A percentile compares a stretch with the other conserved stretches of the same genome.
Evolutionary conservation across 805 yeast species (phyloP).

Genomic region (Candida sakaeoensis): DNA sequence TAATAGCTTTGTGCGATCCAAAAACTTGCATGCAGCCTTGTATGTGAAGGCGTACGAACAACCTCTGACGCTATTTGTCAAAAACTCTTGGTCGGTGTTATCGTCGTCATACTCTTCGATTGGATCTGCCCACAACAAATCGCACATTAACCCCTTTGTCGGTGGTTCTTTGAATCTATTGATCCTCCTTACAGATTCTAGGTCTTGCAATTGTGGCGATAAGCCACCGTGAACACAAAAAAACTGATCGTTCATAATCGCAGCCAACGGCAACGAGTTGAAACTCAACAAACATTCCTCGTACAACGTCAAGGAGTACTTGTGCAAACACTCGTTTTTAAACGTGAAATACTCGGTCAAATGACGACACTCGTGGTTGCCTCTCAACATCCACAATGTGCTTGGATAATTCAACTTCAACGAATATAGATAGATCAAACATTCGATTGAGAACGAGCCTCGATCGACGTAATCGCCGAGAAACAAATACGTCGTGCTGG

Average conservation of each 20-base stretch:
- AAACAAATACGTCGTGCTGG: conserved; percentile 70
- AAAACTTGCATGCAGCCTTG: conserved; percentile 73
- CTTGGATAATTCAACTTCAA: conserved; percentile 72
- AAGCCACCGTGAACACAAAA: conserved; percentile 97
- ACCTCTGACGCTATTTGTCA: conserved; percentile 76
- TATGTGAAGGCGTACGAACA: conserved; percentile 90
- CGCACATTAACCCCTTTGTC: conserved; percentile 90
- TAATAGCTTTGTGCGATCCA: conserved; percentile 71
- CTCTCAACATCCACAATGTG: conserved; percentile 78
- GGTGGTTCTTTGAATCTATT: conserved; percentile 92
- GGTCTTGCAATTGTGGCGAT: conserved; percentile 73
- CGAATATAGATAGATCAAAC: conserved; percentile 70
- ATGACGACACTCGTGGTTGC: conserved; percentile 94
- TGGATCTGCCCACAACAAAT: conserved; percentile 95
- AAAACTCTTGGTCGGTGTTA: conserved; percentile 44
- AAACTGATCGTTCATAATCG: conserved; percentile 88
- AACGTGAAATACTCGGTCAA: conserved; percentile 92
- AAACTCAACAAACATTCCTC: conserved; percentile 74
- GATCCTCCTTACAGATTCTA: conserved; percentile 64
- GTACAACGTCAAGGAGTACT: conserved; percentile 64
- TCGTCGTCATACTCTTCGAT: conserved; percentile 70
- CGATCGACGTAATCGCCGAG: conserved; percentile 95
- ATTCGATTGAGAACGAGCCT: conserved; percentile 86
- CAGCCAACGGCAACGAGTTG: conserved; percentile 86
- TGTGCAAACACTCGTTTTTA: conserved; percentile 84